These are phyloP conservation scores for Kernera saxatilis DNA, from an alignment of 345 rosid genomes.

Conservation along the genomic window DNA sequence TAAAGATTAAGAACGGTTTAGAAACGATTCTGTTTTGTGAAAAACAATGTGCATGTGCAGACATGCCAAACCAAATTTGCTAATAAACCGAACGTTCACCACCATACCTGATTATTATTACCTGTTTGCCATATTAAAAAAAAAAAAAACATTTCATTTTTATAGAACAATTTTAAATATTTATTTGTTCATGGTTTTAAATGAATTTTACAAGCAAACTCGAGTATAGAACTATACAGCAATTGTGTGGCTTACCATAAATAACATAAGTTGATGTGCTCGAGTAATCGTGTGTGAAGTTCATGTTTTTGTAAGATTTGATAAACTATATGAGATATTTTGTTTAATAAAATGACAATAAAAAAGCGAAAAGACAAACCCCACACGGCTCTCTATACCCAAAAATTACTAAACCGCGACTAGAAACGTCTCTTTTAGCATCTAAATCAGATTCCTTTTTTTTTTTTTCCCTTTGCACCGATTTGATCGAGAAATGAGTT, in stretches of 20 bases:
- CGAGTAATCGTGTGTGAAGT: not conserved
- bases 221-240: too few species aligned
- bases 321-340: not conserved
- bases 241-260: too few species aligned
- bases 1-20: not conserved
- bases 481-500: constrained; percentile 39
- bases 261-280: too few species aligned
- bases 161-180: too few species aligned
- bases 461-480: not conserved
- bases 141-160: too few species aligned
- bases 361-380: constrained; percentile 12
- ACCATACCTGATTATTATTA: too few species aligned
- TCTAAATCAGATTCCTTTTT: not conserved
- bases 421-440: not conserved
- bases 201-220: too few species aligned
- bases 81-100: too few species aligned
- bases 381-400: not conserved
- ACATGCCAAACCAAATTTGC: too few species aligned
- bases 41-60: not conserved
- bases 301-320: not conserved
- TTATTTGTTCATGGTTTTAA: too few species aligned
- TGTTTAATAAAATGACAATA: not conserved
- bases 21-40: not conserved
- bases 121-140: too few species aligned
- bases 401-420: not conserved